Conservation (phyloP, 2,329 filamentous ascomycete genomes). For the Celoporthe dispersa region DNA sequence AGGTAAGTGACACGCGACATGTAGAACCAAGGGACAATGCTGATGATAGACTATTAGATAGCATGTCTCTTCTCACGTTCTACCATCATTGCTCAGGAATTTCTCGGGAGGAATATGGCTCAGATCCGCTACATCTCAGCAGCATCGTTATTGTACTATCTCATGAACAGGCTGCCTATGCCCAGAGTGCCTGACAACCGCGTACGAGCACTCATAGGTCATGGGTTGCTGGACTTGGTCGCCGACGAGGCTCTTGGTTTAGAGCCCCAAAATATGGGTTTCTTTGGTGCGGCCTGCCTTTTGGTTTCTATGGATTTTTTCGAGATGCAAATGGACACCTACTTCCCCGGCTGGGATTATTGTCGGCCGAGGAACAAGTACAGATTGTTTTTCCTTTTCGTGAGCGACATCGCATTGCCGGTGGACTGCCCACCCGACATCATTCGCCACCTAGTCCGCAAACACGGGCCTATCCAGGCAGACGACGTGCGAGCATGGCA, state of each 20-base stretch:
- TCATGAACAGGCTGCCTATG: too few species aligned
- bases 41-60: neutral
- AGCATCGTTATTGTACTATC: neutral
- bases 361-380: neutral
- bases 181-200: too few species aligned
- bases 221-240: neutral
- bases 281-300: neutral
- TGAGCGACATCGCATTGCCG: too few species aligned
- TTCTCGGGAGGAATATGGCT: neutral
- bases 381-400: neutral
- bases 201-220: neutral
- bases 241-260: neutral
- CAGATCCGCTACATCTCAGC: neutral
- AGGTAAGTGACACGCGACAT: neutral
- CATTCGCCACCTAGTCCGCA: neutral
- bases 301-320: neutral
- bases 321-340: neutral
- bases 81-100: neutral
- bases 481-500: neutral
- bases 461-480: neutral
- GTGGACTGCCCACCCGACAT: too few species aligned
- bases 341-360: neutral
- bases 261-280: neutral
- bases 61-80: accelerated
- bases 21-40: too few species aligned